Evolutionary conservation across 345 rosid species (phyloP).

Genomic region (Corymbia maculata): DNA sequence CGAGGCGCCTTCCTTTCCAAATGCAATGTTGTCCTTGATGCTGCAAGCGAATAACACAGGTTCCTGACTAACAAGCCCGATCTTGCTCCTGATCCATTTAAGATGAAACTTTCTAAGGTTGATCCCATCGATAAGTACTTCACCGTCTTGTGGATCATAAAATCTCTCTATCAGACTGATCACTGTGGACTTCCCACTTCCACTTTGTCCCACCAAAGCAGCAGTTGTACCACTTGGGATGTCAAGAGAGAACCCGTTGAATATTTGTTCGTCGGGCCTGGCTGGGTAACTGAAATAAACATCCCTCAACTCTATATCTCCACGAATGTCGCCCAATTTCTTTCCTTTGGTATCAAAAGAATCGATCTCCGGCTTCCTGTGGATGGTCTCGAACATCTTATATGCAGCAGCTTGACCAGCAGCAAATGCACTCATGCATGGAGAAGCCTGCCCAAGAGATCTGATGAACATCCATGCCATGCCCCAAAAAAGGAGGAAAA

Average conservation of each 20-base stretch:
- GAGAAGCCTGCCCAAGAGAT: constrained; percentile 31
- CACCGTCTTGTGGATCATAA: constrained; percentile 16
- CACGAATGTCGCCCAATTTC: constrained; percentile 7
- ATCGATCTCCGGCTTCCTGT: constrained; percentile 21
- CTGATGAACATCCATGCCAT: neutral
- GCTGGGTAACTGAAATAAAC: constrained; percentile 29
- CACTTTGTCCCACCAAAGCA: constrained; percentile 30
- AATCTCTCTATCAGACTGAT: constrained; percentile 22
- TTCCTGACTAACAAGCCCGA: constrained; percentile 27
- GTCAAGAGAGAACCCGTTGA: constrained; percentile 13
- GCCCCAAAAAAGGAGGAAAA: neutral
- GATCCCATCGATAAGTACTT: constrained; percentile 19
- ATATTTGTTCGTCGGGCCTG: constrained; percentile 22
- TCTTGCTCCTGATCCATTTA: constrained; percentile 21
- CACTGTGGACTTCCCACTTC: constrained; percentile 28
- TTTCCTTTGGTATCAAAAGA: constrained; percentile 11
- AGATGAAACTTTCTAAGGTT: constrained; percentile 18
- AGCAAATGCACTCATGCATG: constrained; percentile 25
- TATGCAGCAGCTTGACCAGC: constrained; percentile 24
- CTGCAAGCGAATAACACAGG: constrained; percentile 23
- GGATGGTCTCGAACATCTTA: constrained; percentile 28
- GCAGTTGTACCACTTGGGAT: constrained; percentile 21
- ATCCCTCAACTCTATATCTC: constrained; percentile 16
- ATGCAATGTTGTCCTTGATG: constrained; percentile 22
- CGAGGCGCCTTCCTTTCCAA: constrained; percentile 27